Conservation (phyloP, 108 stramenopile genomes). For the Discostella stelligeroides region DNA sequence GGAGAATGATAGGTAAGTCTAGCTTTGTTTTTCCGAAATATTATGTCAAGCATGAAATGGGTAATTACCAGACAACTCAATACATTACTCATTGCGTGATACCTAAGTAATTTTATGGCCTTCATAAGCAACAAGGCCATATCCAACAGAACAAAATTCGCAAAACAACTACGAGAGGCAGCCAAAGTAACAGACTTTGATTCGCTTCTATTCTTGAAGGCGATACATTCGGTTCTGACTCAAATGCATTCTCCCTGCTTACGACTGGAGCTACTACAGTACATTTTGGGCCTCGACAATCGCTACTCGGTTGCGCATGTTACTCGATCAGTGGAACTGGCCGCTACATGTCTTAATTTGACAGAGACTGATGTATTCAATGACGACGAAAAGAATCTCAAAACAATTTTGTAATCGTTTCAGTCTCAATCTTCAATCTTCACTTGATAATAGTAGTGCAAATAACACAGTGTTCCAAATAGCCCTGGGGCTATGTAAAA, state of each 20-base stretch:
- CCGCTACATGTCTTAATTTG: conserved; percentile 76
- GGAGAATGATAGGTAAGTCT: conserved; percentile 50
- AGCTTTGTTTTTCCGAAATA: neutral
- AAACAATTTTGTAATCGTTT: neutral
- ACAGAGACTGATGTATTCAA: conserved; percentile 48
- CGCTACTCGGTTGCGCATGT: conserved; percentile 89
- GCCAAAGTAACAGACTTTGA: conserved; percentile 69
- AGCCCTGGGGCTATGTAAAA: too few species aligned
- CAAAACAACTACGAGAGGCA: conserved; percentile 69
- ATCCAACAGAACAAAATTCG: conserved; percentile 81
- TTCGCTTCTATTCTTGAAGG: conserved; percentile 63
- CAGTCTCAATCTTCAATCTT: too few species aligned
- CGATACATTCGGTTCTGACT: conserved; percentile 66
- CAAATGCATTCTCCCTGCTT: conserved; percentile 87
- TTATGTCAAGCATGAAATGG: too few species aligned
- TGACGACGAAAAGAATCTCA: conserved; percentile 1
- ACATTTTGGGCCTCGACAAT: conserved; percentile 89
- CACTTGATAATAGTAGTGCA: too few species aligned
- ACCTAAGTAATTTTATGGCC: conserved; percentile 73
- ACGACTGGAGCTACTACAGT: conserved; percentile 88
- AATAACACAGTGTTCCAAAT: too few species aligned
- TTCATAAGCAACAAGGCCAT: conserved; percentile 91
- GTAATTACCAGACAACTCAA: too few species aligned
- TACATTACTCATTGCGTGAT: neutral
- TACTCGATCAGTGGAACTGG: conserved; percentile 78